phyloP scores from a whole-genome alignment of 2,329 filamentous ascomycete species.

The Chrysoporthe puriensis region DNA sequence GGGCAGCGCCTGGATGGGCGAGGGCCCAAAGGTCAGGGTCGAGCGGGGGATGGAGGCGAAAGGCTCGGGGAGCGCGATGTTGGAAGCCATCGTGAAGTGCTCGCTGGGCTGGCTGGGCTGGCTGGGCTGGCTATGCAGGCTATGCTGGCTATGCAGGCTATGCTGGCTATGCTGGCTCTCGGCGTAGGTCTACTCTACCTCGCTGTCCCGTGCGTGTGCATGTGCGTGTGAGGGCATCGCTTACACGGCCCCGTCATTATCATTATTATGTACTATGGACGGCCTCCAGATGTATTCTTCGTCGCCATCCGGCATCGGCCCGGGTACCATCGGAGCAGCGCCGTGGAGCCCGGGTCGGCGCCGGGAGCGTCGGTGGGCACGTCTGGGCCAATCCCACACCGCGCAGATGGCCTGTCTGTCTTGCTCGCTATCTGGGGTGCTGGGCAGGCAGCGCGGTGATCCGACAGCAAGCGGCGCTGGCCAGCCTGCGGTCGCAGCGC shows the following conservation, averaged over 20 bases:
- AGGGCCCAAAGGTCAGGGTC: conserved; percentile 67
- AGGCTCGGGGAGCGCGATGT: conserved; percentile 58
- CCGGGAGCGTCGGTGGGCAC: background rate
- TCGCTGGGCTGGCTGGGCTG: too few relatives aligned
- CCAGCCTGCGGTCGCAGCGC: background rate
- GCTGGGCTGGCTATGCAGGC: too few relatives aligned
- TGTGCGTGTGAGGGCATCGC: too few relatives aligned
- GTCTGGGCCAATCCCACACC: background rate
- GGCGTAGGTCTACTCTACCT: too few relatives aligned
- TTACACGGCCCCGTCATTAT: background rate
- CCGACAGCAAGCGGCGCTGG: background rate
- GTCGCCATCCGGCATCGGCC: conserved; percentile 27
- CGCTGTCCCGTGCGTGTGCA: too few relatives aligned
- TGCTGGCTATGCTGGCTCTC: background rate
- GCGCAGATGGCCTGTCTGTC: background rate
- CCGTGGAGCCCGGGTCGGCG: background rate
- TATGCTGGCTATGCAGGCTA: background rate
- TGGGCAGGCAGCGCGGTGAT: background rate
- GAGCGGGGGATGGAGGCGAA: conserved; percentile 67
- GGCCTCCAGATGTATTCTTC: background rate
- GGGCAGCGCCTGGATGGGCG: conserved; percentile 69
- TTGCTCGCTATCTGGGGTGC: background rate
- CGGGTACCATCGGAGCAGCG: conserved; percentile 13
- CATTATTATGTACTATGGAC: background rate
- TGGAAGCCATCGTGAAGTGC: conserved; percentile 16